A percentile compares a stretch with the other conserved stretches of the same genome.
Conservation (phyloP, 2,329 filamentous ascomycete genomes). For the Aspergillaceae sp. region DNA sequence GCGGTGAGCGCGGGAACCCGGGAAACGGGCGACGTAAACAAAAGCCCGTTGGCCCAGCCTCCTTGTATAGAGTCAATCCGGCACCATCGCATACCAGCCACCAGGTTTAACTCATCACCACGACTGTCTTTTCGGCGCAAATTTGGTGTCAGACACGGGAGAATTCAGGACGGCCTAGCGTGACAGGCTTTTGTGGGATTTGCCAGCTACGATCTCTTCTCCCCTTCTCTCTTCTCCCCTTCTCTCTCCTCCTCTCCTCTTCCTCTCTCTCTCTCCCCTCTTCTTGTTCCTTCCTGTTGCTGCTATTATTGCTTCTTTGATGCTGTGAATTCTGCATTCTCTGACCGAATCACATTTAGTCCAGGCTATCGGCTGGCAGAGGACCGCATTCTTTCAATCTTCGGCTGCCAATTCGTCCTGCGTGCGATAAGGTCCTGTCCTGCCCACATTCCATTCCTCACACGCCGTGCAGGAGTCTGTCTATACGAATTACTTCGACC, state of each 20-base stretch:
- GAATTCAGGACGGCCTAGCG: constrained; percentile 2
- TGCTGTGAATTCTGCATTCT: too few species aligned
- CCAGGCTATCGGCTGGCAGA: neutral
- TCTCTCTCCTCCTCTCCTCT: constrained; percentile 13
- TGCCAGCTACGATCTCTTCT: constrained; percentile 30
- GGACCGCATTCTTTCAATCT: neutral
- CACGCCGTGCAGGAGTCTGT: neutral
- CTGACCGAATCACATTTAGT: too few species aligned
- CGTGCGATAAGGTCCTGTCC: neutral
- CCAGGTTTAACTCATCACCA: constrained; percentile 8
- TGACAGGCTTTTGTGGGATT: constrained; percentile 13
- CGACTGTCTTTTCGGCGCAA: neutral
- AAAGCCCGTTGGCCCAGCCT: constrained; percentile 35
- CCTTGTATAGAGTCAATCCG: constrained; percentile 13
- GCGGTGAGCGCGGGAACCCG: constrained; percentile 29
- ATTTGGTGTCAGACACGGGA: neutral
- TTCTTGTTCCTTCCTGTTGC: neutral
- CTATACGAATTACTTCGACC: neutral
- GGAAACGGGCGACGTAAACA: constrained; percentile 33
- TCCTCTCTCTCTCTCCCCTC: constrained; percentile 15
- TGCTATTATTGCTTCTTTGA: neutral
- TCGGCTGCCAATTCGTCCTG: constrained; percentile 8
- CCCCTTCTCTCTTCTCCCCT: constrained; percentile 14
- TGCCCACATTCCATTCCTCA: constrained; percentile 21
- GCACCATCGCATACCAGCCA: constrained; percentile 24